Conservation (phyloP, 208 protist species). For the Wallacemonas collosoma region DNA sequence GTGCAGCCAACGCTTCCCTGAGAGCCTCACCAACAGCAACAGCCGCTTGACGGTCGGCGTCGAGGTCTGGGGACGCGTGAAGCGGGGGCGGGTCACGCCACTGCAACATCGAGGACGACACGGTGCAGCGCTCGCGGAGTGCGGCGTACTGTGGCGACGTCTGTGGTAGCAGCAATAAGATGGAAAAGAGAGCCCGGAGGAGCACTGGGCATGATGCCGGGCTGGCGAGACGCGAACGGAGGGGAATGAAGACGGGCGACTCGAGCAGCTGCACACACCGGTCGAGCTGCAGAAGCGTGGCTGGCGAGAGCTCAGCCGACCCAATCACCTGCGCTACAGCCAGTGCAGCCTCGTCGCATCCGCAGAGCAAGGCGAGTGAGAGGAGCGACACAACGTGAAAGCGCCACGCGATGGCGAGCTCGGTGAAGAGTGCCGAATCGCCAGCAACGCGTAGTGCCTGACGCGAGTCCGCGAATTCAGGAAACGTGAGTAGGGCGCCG, state of each 20-base stretch:
- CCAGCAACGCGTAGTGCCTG: conserved; percentile 44
- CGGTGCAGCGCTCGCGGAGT: conserved; percentile 3
- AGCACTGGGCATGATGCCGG: conserved; percentile 81
- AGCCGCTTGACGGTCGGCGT: not conserved
- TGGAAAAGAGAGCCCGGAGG: conserved; percentile 92
- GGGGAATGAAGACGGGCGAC: conserved; percentile 93
- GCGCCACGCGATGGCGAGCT: conserved; percentile 83
- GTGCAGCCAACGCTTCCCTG: not conserved
- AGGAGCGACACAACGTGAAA: conserved; percentile 92
- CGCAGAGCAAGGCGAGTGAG: conserved; percentile 90
- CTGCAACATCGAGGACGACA: not conserved
- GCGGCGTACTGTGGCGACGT: conserved; percentile 79
- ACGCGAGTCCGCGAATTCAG: conserved; percentile 86
- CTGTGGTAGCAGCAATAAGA: conserved; percentile 98
- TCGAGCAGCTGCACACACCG: conserved; percentile 97
- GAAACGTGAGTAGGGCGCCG: conserved; percentile 85
- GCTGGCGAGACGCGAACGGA: conserved; percentile 92
- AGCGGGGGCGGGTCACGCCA: not conserved
- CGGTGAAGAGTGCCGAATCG: conserved; percentile 41
- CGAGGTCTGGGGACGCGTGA: not conserved
- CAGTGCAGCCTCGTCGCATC: conserved; percentile 85
- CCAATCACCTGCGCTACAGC: conserved; percentile 60
- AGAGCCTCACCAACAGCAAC: not conserved
- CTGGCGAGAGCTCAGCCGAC: conserved; percentile 87
- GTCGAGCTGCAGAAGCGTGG: conserved; percentile 95